Evolutionary conservation across 306 rosid species (phyloP).

Genomic region (Trichosanthes cucumerina): DNA sequence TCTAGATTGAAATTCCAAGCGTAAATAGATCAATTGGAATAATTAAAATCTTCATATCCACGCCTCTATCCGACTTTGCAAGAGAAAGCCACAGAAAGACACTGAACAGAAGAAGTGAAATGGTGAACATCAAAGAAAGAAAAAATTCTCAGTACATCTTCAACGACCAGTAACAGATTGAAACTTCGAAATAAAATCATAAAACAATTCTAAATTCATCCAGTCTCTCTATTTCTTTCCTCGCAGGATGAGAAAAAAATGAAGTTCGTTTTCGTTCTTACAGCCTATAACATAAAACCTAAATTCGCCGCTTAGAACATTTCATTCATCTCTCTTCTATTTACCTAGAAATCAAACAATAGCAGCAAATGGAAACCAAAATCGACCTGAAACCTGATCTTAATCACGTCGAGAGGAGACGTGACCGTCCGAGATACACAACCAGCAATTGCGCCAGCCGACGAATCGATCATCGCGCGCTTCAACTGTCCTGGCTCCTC

Average conservation of each 20-base stretch:
- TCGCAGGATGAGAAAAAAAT: neutral
- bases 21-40: neutral
- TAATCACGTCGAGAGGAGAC: slow-evolving; percentile 91
- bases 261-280: neutral
- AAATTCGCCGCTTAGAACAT: neutral
- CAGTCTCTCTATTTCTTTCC: neutral
- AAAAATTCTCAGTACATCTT: neutral
- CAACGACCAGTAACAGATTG: neutral
- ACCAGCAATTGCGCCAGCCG: slow-evolving; percentile 84
- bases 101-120: slow-evolving; percentile 1
- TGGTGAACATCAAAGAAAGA: neutral
- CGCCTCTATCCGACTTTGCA: neutral
- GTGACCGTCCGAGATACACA: slow-evolving; percentile 81
- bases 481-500: slow-evolving; percentile 57
- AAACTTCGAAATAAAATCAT: neutral
- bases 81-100: neutral
- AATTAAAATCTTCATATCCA: neutral
- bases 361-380: neutral
- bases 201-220: neutral
- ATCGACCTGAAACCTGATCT: slow-evolving; percentile 85
- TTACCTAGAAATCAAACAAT: neutral
- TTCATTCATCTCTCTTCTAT: neutral
- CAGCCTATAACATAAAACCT: neutral
- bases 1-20: neutral
- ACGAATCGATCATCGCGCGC: slow-evolving; percentile 51